Evolutionary conservation across 169 alveolate genomes (phyloP), one percentile per base, ranked within the genome.

Genomic region (Plasmodium berghei): DNA sequence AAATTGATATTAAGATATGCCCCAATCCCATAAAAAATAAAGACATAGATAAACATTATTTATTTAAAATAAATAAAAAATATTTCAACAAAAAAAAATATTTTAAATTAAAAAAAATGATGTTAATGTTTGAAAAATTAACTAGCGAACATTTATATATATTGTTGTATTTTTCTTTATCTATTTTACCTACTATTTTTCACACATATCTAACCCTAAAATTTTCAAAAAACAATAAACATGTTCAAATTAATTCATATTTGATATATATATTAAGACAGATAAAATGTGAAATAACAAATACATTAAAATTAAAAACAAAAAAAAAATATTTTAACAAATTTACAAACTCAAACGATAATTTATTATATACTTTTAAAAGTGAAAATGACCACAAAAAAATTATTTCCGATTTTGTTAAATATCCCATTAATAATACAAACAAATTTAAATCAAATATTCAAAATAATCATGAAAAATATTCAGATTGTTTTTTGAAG

Each of bases 141-240:
- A 77, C 63, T 22, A 48, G 34, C n/a, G 89, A 77, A 20, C 89
- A 77, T 28, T 49, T 77, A 16, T 77, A 77, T 22, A 77, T 77
- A 20, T 46, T 77, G 8, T 24, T 77, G 1, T 77, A 77, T 64
- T 77, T 77, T 64, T 77, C 89, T 70, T 20, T 77, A 16, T 77
- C 77, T 45, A 64, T 77, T 22, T 34, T 77, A 56, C 69, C 89
- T 0, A 46, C 77, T 1, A 55, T 77, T 22, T 77, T 77, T 34
- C 89, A 77, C 20, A 70, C 66, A 55, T 77, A 77, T 42, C 45
- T 77, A 42, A 63, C 89, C 0, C 20, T 69, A 58, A 55, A 49
- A 46, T 52, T 77, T 46, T 4, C 0, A 34, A 77, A 55, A 10
- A 14, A 42, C 0, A 49, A 56, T 14, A 58, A 77, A 3, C 10